Evolutionary conservation across 2,329 filamentous ascomycete species (phyloP).

Genomic region (Xylariaceae sp.): DNA sequence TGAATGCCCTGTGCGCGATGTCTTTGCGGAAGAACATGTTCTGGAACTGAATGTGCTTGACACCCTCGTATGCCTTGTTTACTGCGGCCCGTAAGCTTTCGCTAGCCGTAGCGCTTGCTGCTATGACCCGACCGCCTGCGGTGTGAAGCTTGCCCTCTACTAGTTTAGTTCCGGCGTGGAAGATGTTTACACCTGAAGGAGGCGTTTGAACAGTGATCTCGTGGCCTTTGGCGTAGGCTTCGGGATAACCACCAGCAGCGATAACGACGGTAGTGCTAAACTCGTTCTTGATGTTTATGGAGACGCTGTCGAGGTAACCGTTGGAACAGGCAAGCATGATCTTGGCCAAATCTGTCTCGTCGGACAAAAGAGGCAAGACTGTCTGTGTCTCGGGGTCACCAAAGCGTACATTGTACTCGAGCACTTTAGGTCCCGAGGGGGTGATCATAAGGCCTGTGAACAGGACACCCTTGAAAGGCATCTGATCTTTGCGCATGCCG

Average conservation of each 20-base stretch:
- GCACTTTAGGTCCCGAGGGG: constrained; percentile 60
- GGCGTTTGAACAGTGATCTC: constrained; percentile 47
- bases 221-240: constrained; percentile 74
- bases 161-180: constrained; percentile 84
- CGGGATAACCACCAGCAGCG: constrained; percentile 86
- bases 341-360: constrained; percentile 77
- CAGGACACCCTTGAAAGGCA: constrained; percentile 67
- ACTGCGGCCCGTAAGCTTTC: constrained; percentile 75
- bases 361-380: constrained; percentile 70
- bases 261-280: constrained; percentile 92
- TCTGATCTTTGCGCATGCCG: constrained; percentile 77
- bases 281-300: constrained; percentile 60
- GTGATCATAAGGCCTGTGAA: constrained; percentile 86
- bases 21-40: constrained; percentile 90
- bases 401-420: constrained; percentile 78
- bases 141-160: constrained; percentile 62
- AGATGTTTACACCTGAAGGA: constrained; percentile 60
- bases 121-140: constrained; percentile 86
- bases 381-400: constrained; percentile 77
- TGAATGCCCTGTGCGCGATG: constrained; percentile 75
- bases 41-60: constrained; percentile 74
- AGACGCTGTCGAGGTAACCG: constrained; percentile 64
- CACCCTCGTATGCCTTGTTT: constrained; percentile 77
- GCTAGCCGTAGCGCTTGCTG: constrained; percentile 72
- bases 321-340: constrained; percentile 82